Base-by-base conservation (phyloP, 2,329 filamentous ascomycete species). In the Aspergillus novoparasiticus region DNA sequence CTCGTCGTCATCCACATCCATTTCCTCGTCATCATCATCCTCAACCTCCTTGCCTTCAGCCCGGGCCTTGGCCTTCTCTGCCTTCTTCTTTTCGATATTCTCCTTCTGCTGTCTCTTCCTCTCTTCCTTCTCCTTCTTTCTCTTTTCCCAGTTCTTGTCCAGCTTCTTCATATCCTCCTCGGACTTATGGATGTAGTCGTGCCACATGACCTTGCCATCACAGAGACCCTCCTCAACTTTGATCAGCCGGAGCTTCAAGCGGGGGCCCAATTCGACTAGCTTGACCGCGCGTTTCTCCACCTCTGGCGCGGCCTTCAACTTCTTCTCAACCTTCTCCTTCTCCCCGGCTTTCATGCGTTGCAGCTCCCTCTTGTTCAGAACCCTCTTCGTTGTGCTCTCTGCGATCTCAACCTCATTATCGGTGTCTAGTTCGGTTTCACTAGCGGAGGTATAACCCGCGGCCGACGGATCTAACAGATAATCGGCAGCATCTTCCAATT, bases 201-300 rank as follows among this genome's bases (percentile, higher is more conserved):
- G 95, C 95, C 95, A 99, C 91, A 99, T 92, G 61, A 97, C 86
- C 76, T 93, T 95, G 57, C 95, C 95, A 30, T 87, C 86, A 72
- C 93, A 97, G 8, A 98, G 80, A 1, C 94, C 95, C 71, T 99
- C 95, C 75, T 99, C 95, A 5, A 99, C 94, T 81, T 99, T 99
- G 60, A 93, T 94, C 79, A 99, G 83, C 36, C 94, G 88, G 46
- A 99, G 81, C 64, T 87, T 90, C 90, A 99, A 90, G 59, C 95
- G 88, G 1, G 95, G 95, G 0, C 95, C 95, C 0, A 99, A 82
- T 79, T 99, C 95, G 4, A 96, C 89, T 8, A 99, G 83, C 76
- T 96, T 97, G 26, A 99, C 92, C 0, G 92, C 94, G 51, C 93
- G 88, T 71, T 92, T 92, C 79, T 97, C 92, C 8, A 96, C 90